These are phyloP conservation scores for Wickerhamomyces queroliae DNA, from an alignment of 805 yeast genomes.

Conservation along the genomic window DNA sequence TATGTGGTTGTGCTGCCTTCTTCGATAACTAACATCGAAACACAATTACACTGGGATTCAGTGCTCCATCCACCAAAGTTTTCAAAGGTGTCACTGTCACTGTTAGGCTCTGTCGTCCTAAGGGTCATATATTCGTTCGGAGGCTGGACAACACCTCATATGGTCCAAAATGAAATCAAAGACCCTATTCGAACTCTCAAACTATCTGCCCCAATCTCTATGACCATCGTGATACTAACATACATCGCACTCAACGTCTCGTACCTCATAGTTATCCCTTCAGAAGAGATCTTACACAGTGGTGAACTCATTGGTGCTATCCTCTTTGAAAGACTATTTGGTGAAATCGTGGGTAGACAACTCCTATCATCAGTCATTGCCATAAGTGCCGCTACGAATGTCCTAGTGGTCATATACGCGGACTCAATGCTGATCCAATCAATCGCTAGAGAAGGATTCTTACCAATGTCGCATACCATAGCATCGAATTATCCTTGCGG, in stretches of 20 bases:
- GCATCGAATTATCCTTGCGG: conserved; percentile 51
- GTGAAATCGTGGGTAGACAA: conserved; percentile 41
- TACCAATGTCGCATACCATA: conserved; percentile 45
- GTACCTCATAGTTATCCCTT: conserved; percentile 44
- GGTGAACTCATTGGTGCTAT: conserved; percentile 52
- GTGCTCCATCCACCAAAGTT: conserved; percentile 26
- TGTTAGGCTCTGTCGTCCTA: conserved; percentile 47
- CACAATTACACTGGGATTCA: conserved; percentile 30
- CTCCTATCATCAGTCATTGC: conserved; percentile 50
- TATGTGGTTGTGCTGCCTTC: conserved; percentile 46
- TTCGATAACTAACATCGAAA: conserved; percentile 38
- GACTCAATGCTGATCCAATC: conserved; percentile 55
- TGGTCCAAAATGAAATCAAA: conserved; percentile 51
- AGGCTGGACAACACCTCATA: conserved; percentile 57
- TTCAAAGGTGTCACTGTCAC: conserved; percentile 30
- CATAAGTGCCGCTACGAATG: conserved; percentile 51
- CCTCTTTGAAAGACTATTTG: conserved; percentile 48
- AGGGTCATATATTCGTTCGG: conserved; percentile 50
- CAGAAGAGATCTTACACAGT: conserved; percentile 42
- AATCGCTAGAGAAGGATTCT: conserved; percentile 51
- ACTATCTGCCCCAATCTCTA: conserved; percentile 51
- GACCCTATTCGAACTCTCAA: conserved; percentile 49
- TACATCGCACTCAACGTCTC: conserved; percentile 48
- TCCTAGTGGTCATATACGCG: conserved; percentile 51
- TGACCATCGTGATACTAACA: conserved; percentile 37